Conservation (phyloP, 352 stramenopile genomes). For the Globisporangium viniferum region DNA sequence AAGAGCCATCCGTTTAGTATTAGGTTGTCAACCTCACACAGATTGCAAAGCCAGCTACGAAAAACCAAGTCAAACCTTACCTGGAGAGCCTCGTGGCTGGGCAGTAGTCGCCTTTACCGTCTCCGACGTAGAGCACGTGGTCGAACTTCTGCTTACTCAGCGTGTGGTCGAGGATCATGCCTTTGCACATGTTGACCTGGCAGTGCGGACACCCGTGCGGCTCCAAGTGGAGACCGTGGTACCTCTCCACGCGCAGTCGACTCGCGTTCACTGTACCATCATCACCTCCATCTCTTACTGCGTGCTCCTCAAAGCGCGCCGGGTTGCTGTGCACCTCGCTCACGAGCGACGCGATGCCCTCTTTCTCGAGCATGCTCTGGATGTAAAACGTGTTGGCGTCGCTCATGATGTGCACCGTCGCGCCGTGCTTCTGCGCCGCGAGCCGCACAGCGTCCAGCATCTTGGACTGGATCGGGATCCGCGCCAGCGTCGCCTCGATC, state of each 20-base stretch:
- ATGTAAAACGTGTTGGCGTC: conserved; percentile 53
- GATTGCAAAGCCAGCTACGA: too few species aligned
- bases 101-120: conserved; percentile 52
- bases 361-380: conserved; percentile 32
- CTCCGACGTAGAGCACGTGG: conserved; percentile 54
- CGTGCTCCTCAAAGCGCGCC: conserved; percentile 19
- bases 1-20: too few species aligned
- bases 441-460: conserved; percentile 51
- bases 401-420: conserved; percentile 40
- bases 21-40: too few species aligned
- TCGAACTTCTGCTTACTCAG: conserved; percentile 27
- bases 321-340: conserved; percentile 40
- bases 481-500: conserved; percentile 23
- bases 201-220: conserved; percentile 46
- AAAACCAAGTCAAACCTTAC: conserved; percentile 12
- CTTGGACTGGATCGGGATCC: conserved; percentile 27
- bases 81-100: conserved; percentile 31
- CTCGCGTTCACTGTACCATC: neutral
- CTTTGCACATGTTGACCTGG: conserved; percentile 65
- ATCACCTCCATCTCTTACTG: conserved; percentile 9
- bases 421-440: conserved; percentile 29
- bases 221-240: conserved; percentile 23
- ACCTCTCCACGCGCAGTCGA: conserved; percentile 33
- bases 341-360: conserved; percentile 28
- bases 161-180: conserved; percentile 36